Evolutionary conservation across 1,284 basidiomycete species (phyloP), one percentile per base, ranked within the genome.

Genomic region (Ganoderma sp.): DNA sequence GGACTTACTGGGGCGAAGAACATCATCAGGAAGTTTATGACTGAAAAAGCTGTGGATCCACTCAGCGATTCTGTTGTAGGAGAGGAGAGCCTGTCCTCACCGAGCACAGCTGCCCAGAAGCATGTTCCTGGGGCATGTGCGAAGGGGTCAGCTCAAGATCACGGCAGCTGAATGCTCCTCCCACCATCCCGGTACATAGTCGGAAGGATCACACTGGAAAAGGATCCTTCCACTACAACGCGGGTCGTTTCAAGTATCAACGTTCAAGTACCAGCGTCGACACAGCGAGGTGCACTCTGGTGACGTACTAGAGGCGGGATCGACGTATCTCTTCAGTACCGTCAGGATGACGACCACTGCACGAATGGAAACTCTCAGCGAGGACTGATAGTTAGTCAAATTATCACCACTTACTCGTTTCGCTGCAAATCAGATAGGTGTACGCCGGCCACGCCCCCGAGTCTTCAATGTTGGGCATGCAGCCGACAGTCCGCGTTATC

Each of bases 131-230:
- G 9, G n/a, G 9, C 9, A 22, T 48, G 43, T 5, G 7, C n/a
- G 7, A 8, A 12, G 25, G 28, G 7, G 57, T 61, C 12, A 61
- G 59, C 10, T 39, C 39, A 22, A 43, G 25, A 22, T 17, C 14
- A 28, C 22, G 22, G 8, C 4, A n/a, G 8, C 1, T 22, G 9
- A 22, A 50, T 5, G 22, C 14, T 54, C 52, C 19, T 54, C 52
- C 19, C 17, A 63, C 61, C 62, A 45, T 64, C 62, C 12, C 62
- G 52, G 14, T 64, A 64, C 50, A 64, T 56, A 10, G 62, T 64
- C 28, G 22, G 62, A 32, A 56, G 34, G 9, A 64, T 15, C 6
- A 39, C 48, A 5, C 62, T 37, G 10, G 41, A 28, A 14, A 37
- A 52, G 19, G 48, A 22, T 5, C 34, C 14, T 5, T 63, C 37